Base-by-base conservation (phyloP, 768 basidiomycete species). In the Lactifluus subvellereus region DNA sequence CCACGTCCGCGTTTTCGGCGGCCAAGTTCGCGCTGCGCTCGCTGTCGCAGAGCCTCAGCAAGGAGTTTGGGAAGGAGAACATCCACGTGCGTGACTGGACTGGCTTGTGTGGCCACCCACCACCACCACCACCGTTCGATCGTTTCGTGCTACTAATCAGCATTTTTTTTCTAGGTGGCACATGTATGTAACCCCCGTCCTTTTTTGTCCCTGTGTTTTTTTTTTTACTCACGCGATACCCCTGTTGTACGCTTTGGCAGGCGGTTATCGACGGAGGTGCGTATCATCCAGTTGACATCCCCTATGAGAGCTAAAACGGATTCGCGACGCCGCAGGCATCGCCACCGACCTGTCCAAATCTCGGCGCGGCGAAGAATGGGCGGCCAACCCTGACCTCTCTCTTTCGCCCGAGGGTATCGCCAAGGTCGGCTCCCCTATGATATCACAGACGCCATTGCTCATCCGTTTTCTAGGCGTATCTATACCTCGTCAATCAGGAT, bases 361-460 rank as follows among this genome's bases (percentile, higher is more conserved):
- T 13, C 10, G 45, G 7, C 69, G 66, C 20, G 57, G 60, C 43
- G 47, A 73, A 40, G 72, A 75, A 32, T 82, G 77, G 77, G 77
- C 74, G 48, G 70, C 73, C 9, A 79, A 86, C 59, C 71, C 73
- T 3, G 79, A 84, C 60, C 72, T 70, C 11, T 74, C 80, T 51
- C 76, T 93, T 33, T 75, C 77, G 54, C 86, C 91, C 0, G 81
- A 85, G 38, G 84, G 84, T 67, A 89, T 92, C 61, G 89, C 87
- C 13, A 76, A 82, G 70, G 89, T 88, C 9, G 7, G 45, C 33
- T 2, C 55, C 30, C 0, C 6, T 6, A n/a, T 37, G 11, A 11
- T 16, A n/a, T 13, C 13, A n/a, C 48, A n/a, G 48, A 60, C 38
- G 1, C 32, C 11, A 20, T 48, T 18, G 20, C 42, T 56, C 5